Evolutionary conservation across 192 early-diverging fungal genomes (phyloP).

Genomic region (Backusella tarrabulga): DNA sequence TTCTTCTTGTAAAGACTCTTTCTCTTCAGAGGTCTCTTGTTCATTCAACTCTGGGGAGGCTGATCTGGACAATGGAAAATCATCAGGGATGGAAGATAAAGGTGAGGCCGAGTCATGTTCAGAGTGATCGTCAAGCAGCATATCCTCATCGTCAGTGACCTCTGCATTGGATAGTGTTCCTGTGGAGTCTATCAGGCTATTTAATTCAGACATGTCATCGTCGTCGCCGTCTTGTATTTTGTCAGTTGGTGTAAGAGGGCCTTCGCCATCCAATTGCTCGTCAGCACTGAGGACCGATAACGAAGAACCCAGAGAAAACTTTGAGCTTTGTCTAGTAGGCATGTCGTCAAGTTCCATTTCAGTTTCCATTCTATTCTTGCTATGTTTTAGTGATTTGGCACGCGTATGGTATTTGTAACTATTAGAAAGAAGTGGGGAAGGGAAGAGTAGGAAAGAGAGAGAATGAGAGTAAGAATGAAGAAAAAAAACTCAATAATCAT

Average conservation of each 20-base stretch:
- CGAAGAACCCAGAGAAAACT: slow-evolving; percentile 34
- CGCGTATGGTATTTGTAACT: background rate
- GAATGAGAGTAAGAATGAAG: background rate
- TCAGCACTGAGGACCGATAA: slow-evolving; percentile 30
- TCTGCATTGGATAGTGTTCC: slow-evolving; percentile 26
- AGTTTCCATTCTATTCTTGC: background rate
- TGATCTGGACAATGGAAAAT: slow-evolving; percentile 39
- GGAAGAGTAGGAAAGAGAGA: background rate
- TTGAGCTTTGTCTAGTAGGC: slow-evolving; percentile 33
- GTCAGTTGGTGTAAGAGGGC: slow-evolving; percentile 32
- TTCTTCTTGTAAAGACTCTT: background rate
- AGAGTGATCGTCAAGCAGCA: slow-evolving; percentile 14
- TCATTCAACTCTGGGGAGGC: slow-evolving; percentile 24
- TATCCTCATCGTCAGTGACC: slow-evolving; percentile 8
- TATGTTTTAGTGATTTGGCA: background rate
- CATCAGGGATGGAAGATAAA: slow-evolving; percentile 40
- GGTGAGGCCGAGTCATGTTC: slow-evolving; percentile 36
- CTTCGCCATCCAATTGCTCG: slow-evolving; percentile 28
- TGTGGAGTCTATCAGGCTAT: slow-evolving; percentile 4
- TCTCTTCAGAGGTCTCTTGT: background rate
- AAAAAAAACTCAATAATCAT: background rate
- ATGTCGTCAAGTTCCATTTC: slow-evolving; percentile 9
- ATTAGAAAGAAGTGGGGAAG: background rate
- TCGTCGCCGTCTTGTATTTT: slow-evolving; percentile 30
- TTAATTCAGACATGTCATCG: slow-evolving; percentile 14